These are phyloP conservation scores for Excoecaria agallocha DNA, from an alignment of 345 rosid genomes.

Conservation along the genomic window DNA sequence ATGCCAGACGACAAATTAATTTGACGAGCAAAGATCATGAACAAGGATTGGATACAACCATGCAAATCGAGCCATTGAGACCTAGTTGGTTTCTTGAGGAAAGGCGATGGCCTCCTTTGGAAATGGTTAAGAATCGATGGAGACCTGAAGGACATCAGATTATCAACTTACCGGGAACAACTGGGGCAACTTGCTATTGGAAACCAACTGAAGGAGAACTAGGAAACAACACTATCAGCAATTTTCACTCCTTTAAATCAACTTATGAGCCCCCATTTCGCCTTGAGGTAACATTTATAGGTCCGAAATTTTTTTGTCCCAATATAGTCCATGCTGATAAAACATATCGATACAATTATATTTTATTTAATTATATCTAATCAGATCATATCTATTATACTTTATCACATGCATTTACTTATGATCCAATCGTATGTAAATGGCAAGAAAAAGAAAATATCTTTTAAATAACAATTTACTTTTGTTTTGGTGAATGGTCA, in stretches of 20 bases:
- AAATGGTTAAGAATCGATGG: conserved; percentile 31
- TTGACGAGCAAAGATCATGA: conserved; percentile 19
- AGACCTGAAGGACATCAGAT: conserved; percentile 14
- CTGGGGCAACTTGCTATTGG: neutral
- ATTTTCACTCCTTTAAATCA: conserved; percentile 18
- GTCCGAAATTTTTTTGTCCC: too few relatives aligned
- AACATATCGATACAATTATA: too few relatives aligned
- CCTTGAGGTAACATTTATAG: conserved; percentile 24
- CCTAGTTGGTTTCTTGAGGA: conserved; percentile 38
- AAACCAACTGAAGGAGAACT: conserved; percentile 14
- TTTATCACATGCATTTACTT: too few relatives aligned
- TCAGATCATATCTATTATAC: too few relatives aligned
- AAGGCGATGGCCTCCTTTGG: conserved; percentile 42
- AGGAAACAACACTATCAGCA: neutral
- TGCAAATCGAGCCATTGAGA: conserved; percentile 27
- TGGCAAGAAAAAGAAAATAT: too few relatives aligned
- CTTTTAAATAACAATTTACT: too few relatives aligned
- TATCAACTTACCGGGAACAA: conserved; percentile 2
- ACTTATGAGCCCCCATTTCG: conserved; percentile 28
- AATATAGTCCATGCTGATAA: too few relatives aligned
- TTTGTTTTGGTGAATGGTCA: too few relatives aligned
- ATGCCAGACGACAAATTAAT: neutral
- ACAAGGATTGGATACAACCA: conserved; percentile 23
- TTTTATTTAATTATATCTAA: too few relatives aligned
- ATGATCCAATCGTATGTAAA: too few relatives aligned